These are phyloP conservation scores for Penicillium sp. DNA, from an alignment of 2,329 filamentous ascomycete genomes.

Conservation along the genomic window DNA sequence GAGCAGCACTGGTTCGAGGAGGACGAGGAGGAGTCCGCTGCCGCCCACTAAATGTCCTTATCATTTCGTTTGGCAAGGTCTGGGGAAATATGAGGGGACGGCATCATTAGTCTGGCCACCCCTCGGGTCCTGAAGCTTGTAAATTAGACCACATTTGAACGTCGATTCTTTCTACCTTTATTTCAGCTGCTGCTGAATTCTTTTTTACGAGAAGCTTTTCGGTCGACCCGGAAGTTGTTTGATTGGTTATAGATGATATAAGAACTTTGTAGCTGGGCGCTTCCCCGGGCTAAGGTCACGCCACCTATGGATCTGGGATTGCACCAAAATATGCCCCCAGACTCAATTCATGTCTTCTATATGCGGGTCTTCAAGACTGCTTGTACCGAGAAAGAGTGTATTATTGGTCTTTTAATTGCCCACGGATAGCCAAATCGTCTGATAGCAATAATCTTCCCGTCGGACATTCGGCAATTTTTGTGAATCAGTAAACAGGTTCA, in stretches of 20 bases:
- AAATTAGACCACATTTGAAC: constrained; percentile 29
- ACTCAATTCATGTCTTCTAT: not conserved
- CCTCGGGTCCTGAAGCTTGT: constrained; percentile 29
- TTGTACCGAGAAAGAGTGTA: no score
- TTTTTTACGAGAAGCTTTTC: no score
- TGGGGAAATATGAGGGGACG: constrained; percentile 28
- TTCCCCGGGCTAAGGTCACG: not conserved
- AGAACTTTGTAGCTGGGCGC: not conserved
- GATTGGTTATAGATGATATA: not conserved
- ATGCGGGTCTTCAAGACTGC: no score
- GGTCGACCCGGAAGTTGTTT: not conserved
- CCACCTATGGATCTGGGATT: not conserved
- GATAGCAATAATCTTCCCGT: no score
- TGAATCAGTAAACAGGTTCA: no score
- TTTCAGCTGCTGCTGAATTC: not conserved
- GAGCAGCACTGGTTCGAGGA: constrained; percentile 82
- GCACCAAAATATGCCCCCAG: not conserved
- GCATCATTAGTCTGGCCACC: constrained; percentile 18
- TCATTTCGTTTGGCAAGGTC: constrained; percentile 27
- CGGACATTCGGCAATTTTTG: no score
- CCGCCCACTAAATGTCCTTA: constrained; percentile 41
- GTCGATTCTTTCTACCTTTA: constrained; percentile 22
- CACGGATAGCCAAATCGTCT: no score
- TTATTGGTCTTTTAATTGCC: no score
- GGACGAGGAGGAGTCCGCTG: constrained; percentile 55